Evolutionary conservation across 495 filamentous ascomycete genomes (phyloP).

Genomic region (Tuber microsphaerosporum): DNA sequence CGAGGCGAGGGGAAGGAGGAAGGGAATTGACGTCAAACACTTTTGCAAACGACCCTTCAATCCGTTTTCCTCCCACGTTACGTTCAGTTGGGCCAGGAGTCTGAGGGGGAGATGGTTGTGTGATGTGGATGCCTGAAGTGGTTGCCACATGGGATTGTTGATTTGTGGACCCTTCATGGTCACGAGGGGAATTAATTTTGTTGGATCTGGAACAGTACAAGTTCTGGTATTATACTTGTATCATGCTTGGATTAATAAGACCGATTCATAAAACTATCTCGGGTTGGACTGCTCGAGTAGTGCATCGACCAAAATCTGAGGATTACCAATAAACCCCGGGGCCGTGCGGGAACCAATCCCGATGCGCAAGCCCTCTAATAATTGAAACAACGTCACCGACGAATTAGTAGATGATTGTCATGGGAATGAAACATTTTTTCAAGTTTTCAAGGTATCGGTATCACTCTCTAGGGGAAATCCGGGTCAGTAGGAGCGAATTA

Average conservation of each 20-base stretch:
- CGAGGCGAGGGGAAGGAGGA: background rate
- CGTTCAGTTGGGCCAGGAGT: background rate
- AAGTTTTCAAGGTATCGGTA: background rate
- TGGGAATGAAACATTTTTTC: background rate
- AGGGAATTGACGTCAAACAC: background rate
- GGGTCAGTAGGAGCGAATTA: no score
- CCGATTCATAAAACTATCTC: background rate
- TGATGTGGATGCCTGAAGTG: background rate
- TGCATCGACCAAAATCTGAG: background rate
- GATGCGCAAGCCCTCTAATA: background rate
- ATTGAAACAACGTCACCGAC: background rate
- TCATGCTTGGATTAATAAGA: background rate
- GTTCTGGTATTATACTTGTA: no score
- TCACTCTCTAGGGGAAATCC: background rate
- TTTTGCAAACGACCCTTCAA: background rate
- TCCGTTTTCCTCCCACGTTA: background rate
- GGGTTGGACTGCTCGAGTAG: background rate
- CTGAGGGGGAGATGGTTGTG: background rate
- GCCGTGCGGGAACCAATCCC: background rate
- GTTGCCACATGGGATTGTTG: background rate
- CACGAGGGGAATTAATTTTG: background rate
- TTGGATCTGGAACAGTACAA: background rate
- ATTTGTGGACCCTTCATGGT: background rate
- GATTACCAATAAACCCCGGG: background rate
- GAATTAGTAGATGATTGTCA: background rate